Evolutionary conservation across 2,329 filamentous ascomycete genomes (phyloP).

Genomic region (Scedosporium minutisporum): DNA sequence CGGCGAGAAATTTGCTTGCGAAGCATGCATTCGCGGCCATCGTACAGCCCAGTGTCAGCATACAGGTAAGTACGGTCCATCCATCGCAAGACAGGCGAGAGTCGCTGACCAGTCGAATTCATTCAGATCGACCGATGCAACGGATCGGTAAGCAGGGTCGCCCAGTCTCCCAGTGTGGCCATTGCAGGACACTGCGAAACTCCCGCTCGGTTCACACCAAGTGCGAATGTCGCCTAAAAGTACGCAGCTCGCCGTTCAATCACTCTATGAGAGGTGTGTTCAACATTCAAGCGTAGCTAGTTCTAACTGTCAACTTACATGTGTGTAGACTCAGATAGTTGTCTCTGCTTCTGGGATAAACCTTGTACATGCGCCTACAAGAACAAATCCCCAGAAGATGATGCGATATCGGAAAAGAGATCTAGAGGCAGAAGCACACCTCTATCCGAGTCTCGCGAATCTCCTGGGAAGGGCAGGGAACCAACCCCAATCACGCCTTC

Average conservation of each 20-base stretch:
- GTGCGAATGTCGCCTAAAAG: slow-evolving; percentile 63
- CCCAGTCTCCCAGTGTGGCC: slow-evolving; percentile 93
- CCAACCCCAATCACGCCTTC: no score
- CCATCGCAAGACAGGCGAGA: background rate
- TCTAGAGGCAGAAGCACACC: no score
- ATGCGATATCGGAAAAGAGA: no score
- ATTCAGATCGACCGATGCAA: slow-evolving; percentile 73
- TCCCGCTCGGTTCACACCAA: slow-evolving; percentile 89
- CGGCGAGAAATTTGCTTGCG: slow-evolving; percentile 96
- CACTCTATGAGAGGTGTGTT: background rate
- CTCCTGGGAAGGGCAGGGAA: no score
- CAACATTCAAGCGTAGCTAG: background rate
- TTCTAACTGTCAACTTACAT: no score
- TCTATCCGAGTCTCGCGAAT: no score
- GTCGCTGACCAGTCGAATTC: background rate
- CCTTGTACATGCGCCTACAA: no score
- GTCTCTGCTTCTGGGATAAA: no score
- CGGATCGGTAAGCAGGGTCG: slow-evolving; percentile 97
- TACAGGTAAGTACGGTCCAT: slow-evolving; percentile 55
- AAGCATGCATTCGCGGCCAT: slow-evolving; percentile 95
- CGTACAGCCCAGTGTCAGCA: slow-evolving; percentile 98
- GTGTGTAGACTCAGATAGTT: no score
- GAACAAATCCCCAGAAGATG: no score
- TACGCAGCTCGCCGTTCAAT: background rate
- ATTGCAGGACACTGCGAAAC: slow-evolving; percentile 94